Conservation (phyloP, 106 monocot genomes). For the Allium sativum region DNA sequence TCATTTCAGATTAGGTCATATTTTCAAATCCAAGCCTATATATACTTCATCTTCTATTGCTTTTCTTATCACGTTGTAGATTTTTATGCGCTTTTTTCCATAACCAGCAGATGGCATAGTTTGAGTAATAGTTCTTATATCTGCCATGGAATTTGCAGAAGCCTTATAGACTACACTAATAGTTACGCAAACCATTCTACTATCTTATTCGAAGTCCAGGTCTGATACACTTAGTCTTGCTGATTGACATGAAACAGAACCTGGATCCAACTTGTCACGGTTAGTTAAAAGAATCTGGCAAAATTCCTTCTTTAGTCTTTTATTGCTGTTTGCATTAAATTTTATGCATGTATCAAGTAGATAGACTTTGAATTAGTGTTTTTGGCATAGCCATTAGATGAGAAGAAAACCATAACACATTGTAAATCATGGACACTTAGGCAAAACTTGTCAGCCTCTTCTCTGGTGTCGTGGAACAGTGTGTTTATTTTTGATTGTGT, state of each 20-base stretch:
- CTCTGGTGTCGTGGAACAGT: constrained; percentile 26
- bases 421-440: constrained; percentile 21
- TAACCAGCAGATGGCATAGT: constrained; percentile 48
- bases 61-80: constrained; percentile 33
- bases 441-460: constrained; percentile 27
- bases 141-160: constrained; percentile 6
- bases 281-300: constrained; percentile 36
- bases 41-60: constrained; percentile 36
- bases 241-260: constrained; percentile 14
- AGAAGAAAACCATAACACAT: constrained; percentile 26
- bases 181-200: neutral
- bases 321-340: constrained; percentile 47
- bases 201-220: constrained; percentile 10
- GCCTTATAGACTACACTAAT: constrained; percentile 7
- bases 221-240: neutral
- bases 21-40: constrained; percentile 34
- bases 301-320: constrained; percentile 36
- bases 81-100: constrained; percentile 36
- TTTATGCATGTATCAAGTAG: constrained; percentile 20
- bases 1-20: constrained; percentile 11
- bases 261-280: constrained; percentile 32
- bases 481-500: constrained; percentile 13
- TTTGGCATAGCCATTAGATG: constrained; percentile 2
- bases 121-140: constrained; percentile 20
- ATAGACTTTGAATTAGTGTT: neutral